A percentile compares a stretch with the other conserved stretches of the same genome.
Evolutionary conservation across 192 early-diverging fungal species (phyloP).

Genomic region (Gigaspora rosea): DNA sequence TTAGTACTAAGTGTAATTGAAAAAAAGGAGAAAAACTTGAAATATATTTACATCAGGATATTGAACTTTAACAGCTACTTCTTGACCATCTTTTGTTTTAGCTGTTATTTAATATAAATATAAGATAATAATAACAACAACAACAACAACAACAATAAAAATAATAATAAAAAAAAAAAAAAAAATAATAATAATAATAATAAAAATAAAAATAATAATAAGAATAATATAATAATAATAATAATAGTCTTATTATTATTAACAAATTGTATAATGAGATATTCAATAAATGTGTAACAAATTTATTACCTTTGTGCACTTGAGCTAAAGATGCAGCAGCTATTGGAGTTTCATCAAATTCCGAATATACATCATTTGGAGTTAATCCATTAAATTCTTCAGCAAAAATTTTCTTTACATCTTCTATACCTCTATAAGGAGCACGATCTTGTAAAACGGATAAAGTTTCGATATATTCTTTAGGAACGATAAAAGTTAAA

Average conservation of each 20-base stretch:
- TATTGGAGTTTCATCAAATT: constrained; percentile 49
- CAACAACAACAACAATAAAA: neutral
- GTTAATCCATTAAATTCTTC: constrained; percentile 44
- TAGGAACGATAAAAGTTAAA: constrained; percentile 46
- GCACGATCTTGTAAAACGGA: constrained; percentile 53
- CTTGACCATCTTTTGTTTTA: constrained; percentile 43
- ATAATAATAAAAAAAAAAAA: neutral
- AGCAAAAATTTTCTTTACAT: constrained; percentile 44
- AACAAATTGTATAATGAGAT: neutral
- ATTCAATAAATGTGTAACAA: neutral
- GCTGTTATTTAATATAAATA: constrained; percentile 33
- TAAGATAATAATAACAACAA: neutral
- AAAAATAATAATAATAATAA: neutral
- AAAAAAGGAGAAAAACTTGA: no score
- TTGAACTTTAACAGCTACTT: constrained; percentile 52
- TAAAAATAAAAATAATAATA: neutral
- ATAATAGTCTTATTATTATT: no score
- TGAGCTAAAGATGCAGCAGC: constrained; percentile 54
- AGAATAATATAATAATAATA: neutral
- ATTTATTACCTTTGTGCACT: constrained; percentile 44
- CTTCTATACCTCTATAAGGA: constrained; percentile 47
- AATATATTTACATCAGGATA: constrained; percentile 37
- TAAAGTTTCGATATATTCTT: constrained; percentile 49
- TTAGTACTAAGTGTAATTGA: no score
- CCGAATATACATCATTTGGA: constrained; percentile 44